Base-by-base conservation (phyloP, 176 grass and related monocot species). In the Pontederia crassipes region DNA sequence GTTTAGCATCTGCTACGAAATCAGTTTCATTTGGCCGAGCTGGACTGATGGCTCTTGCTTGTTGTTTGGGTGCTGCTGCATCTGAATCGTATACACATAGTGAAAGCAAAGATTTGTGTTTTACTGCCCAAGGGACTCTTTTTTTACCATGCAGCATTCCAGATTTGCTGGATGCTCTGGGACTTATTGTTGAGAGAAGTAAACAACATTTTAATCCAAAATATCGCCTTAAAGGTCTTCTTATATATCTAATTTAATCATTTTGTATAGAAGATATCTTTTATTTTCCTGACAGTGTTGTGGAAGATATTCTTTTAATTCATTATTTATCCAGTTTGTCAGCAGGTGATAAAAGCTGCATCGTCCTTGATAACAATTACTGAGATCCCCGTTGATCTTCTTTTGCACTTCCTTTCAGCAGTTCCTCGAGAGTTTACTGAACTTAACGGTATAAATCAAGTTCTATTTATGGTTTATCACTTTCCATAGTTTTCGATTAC, bases 141-240 rank as follows among this genome's bases (percentile, higher is more conserved):
- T n/a, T 52, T 57, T 40, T 62, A 28, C 29, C 32, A 62, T 72
- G 77, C 51, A 82, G 46, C 68, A 46, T 66, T 80, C 54, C 54
- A 58, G 80, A 87, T 80, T 65, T 96, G 46, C 75, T 90, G 69
- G 86, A 96, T 78, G 83, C 48, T 74, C 75, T 96, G 60, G 80
- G 83, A 75, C 75, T 78, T 72, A 68, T 96, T 72, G 75, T 75
- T 32, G 86, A 96, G 83, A 96, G 78, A 77, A 96, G 83, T 72
- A 96, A 96, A 80, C 91, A 96, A 10, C 91, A 96, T 56, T 90
- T 90, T 27, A 96, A 96, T 87, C 81, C 83, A 61, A 96, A 96
- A 40, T 96, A 96, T 81, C 91, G 91, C 35, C 72, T 84, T n/a
- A 86, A 90, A 90, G 91, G 91, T 90, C 73, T 75, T 1, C 54